Conservation (phyloP, 2,329 filamentous ascomycete species). For the Cladosporium sp. region DNA sequence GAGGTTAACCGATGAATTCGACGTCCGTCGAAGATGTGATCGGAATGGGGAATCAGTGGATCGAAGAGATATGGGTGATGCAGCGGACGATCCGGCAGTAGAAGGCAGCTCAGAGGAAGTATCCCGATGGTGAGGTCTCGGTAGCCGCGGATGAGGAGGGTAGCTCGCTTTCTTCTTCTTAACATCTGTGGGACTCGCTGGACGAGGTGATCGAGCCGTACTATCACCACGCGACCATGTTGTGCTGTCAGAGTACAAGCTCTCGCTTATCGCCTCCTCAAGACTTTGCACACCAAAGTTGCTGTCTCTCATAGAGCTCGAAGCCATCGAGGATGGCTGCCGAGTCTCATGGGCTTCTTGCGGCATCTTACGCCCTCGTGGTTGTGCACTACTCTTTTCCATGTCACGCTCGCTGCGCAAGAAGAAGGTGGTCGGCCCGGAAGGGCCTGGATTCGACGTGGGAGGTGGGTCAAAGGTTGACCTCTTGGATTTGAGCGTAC, state of each 20-base stretch:
- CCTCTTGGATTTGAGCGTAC: constrained; percentile 22
- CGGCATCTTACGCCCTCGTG: constrained; percentile 23
- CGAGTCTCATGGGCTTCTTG: constrained; percentile 16
- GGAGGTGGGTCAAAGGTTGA: constrained; percentile 11
- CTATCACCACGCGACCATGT: constrained; percentile 9
- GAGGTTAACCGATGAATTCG: constrained; percentile 25
- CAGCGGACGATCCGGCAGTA: constrained; percentile 15
- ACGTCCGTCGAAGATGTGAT: constrained; percentile 21
- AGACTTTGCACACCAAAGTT: constrained; percentile 57
- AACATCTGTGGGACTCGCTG: constrained; percentile 10
- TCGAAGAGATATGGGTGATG: constrained; percentile 23
- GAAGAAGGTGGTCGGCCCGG: constrained; percentile 56
- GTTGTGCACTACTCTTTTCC: constrained; percentile 26
- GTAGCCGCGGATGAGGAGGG: constrained; percentile 33
- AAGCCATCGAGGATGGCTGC: constrained; percentile 5
- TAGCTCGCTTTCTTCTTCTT: constrained; percentile 31
- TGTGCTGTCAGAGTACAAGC: constrained; percentile 30
- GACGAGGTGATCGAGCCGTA: background rate
- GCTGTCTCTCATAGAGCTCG: constrained; percentile 34
- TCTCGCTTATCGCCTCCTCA: constrained; percentile 47
- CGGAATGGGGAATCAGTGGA: constrained; percentile 24
- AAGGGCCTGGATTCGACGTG: constrained; percentile 27
- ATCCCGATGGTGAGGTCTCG: constrained; percentile 25
- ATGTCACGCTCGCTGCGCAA: constrained; percentile 52
- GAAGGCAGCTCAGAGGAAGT: constrained; percentile 28